phyloP scores from a whole-genome alignment of 2,329 filamentous ascomycete genomes.

The Tolypocladium endophyticum region DNA sequence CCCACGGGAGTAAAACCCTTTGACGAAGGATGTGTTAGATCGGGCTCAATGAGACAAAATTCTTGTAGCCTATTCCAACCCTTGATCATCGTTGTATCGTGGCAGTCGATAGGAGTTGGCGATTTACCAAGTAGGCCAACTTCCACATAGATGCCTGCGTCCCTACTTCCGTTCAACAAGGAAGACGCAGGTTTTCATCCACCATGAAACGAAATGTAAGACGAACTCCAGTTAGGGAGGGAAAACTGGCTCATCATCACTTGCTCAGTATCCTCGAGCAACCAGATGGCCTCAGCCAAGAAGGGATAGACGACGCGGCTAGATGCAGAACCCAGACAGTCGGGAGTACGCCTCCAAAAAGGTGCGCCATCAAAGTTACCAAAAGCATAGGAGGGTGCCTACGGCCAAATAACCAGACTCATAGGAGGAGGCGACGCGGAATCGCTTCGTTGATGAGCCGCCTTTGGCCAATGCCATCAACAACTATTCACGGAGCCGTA shows the following conservation, averaged over 20 bases:
- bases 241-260: too few relatives aligned
- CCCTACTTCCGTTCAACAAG: background rate
- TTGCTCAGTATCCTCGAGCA: background rate
- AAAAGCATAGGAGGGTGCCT: background rate
- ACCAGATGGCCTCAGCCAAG: background rate
- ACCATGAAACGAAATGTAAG: background rate
- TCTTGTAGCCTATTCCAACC: too few relatives aligned
- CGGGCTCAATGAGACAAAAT: background rate
- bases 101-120: background rate
- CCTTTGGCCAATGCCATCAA: background rate
- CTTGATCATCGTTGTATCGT: background rate
- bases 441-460: constrained; percentile 3
- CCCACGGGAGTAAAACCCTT: background rate
- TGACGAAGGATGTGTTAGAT: background rate
- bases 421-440: background rate
- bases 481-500: constrained; percentile 1
- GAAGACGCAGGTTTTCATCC: background rate
- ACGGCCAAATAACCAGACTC: background rate
- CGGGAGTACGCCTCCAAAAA: background rate
- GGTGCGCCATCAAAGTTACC: too few relatives aligned
- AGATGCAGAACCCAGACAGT: background rate
- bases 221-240: background rate
- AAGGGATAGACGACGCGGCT: background rate
- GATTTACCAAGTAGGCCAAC: background rate
- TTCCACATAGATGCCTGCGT: background rate